These are phyloP conservation scores for Globisporangium rhizosaccharum DNA, from an alignment of 352 stramenopile genomes.

Conservation along the genomic window DNA sequence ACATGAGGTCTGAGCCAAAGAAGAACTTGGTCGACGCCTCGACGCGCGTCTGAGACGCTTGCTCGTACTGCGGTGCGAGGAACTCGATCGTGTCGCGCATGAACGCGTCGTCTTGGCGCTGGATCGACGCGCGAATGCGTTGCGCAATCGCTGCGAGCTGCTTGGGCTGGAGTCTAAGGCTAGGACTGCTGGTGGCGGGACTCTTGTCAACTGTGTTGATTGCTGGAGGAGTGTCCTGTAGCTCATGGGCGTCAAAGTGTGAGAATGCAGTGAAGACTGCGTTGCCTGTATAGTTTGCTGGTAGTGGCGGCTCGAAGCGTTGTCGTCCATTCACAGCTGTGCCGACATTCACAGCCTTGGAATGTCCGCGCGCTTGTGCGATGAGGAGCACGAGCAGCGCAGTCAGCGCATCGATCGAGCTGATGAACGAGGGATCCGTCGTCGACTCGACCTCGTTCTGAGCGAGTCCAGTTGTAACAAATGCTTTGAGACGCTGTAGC, in stretches of 20 bases:
- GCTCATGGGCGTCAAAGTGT: not conserved
- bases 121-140: conserved; percentile 12
- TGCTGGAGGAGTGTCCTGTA: not conserved
- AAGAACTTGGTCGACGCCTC: conserved; percentile 10
- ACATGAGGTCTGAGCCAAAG: conserved; percentile 16
- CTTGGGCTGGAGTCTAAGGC: not conserved
- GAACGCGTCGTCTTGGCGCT: conserved; percentile 2
- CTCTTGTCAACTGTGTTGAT: no score
- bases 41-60: not conserved
- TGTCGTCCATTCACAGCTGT: conserved; percentile 11
- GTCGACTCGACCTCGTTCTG: no score
- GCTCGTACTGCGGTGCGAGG: not conserved
- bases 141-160: conserved; percentile 1
- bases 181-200: not conserved
- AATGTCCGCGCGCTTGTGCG: conserved; percentile 11
- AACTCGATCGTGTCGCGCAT: conserved; percentile 15
- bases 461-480: not conserved
- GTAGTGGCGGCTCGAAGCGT: conserved; percentile 6
- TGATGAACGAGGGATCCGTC: not conserved
- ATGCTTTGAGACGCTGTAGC: conserved; percentile 6
- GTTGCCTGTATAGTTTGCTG: conserved; percentile 13
- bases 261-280: conserved; percentile 14
- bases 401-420: conserved; percentile 11
- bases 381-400: conserved; percentile 10
- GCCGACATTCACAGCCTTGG: conserved; percentile 3